A percentile compares a stretch with the other conserved stretches of the same genome.
phyloP scores from a whole-genome alignment of 495 filamentous ascomycete genomes.

The Annulohypoxylon stygium region DNA sequence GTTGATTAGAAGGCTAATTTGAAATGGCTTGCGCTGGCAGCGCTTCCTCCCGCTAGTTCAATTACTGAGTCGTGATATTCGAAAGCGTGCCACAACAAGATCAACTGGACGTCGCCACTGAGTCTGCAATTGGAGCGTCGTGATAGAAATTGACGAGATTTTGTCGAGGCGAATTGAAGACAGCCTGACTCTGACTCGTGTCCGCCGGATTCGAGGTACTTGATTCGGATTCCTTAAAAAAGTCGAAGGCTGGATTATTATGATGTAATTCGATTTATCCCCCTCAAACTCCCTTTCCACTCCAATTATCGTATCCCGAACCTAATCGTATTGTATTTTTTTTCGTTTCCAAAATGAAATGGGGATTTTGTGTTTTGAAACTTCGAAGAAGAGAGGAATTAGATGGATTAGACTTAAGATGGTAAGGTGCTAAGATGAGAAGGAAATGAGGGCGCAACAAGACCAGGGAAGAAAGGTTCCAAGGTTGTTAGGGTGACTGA shows the following conservation, averaged over 20 bases:
- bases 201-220: slow-evolving; percentile 18
- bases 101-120: slow-evolving; percentile 3
- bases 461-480: slow-evolving; percentile 16
- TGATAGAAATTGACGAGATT: slow-evolving; percentile 24
- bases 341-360: slow-evolving; percentile 37
- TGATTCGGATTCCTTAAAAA: slow-evolving; percentile 21
- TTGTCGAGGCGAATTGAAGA: slow-evolving; percentile 17
- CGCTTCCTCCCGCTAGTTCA: slow-evolving; percentile 21
- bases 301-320: slow-evolving; percentile 44
- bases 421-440: slow-evolving; percentile 11
- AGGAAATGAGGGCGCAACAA: slow-evolving; percentile 35
- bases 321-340: slow-evolving; percentile 32
- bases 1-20: slow-evolving; percentile 21
- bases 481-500: slow-evolving; percentile 46
- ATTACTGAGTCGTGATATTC: slow-evolving; percentile 13
- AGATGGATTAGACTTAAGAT: slow-evolving; percentile 20
- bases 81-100: slow-evolving; percentile 16
- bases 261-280: slow-evolving; percentile 36
- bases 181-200: slow-evolving; percentile 44
- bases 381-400: slow-evolving; percentile 31
- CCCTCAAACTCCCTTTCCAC: slow-evolving; percentile 45
- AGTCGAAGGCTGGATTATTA: slow-evolving; percentile 28
- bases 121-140: slow-evolving; percentile 4
- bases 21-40: slow-evolving; percentile 20
- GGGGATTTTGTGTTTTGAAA: slow-evolving; percentile 15